These are phyloP conservation scores for Penicillium sp. DNA, from an alignment of 2,329 filamentous ascomycete genomes.

Conservation along the genomic window DNA sequence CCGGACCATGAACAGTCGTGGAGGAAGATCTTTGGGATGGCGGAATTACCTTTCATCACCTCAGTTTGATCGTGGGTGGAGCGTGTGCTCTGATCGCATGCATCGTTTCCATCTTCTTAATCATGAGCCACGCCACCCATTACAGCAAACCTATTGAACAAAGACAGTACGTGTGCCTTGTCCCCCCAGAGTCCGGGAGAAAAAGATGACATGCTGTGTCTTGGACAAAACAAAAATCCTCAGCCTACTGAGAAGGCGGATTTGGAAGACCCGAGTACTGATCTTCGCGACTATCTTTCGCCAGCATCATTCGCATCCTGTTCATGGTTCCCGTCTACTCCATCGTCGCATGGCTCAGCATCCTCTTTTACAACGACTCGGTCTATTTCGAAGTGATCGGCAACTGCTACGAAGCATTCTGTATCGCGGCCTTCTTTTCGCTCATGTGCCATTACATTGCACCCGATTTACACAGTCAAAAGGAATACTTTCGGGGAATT, in stretches of 20 bases:
- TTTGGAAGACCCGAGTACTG: conserved; percentile 52
- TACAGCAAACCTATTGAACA: conserved; percentile 57
- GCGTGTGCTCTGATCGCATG: conserved; percentile 49
- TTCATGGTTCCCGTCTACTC: conserved; percentile 81
- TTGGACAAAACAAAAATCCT: no score
- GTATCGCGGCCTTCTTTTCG: conserved; percentile 73
- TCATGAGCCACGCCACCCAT: conserved; percentile 54
- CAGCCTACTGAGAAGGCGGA: background rate
- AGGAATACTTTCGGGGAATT: conserved; percentile 68
- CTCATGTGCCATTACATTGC: conserved; percentile 31
- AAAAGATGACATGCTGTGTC: conserved; percentile 32
- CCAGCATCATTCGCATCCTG: conserved; percentile 74
- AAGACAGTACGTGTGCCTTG: conserved; percentile 44
- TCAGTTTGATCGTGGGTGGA: conserved; percentile 50
- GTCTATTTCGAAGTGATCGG: conserved; percentile 74
- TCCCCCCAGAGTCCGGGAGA: conserved; percentile 41
- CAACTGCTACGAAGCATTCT: conserved; percentile 83
- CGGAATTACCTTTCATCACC: conserved; percentile 51
- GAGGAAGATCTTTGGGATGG: conserved; percentile 49
- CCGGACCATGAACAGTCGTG: conserved; percentile 28
- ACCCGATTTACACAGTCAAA: conserved; percentile 69
- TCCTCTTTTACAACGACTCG: conserved; percentile 67
- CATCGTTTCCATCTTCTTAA: conserved; percentile 48
- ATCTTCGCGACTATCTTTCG: conserved; percentile 23
- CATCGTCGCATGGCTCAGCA: conserved; percentile 64